phyloP scores from a whole-genome alignment of 2,329 filamentous ascomycete species.

The Botrytis galanthina region DNA sequence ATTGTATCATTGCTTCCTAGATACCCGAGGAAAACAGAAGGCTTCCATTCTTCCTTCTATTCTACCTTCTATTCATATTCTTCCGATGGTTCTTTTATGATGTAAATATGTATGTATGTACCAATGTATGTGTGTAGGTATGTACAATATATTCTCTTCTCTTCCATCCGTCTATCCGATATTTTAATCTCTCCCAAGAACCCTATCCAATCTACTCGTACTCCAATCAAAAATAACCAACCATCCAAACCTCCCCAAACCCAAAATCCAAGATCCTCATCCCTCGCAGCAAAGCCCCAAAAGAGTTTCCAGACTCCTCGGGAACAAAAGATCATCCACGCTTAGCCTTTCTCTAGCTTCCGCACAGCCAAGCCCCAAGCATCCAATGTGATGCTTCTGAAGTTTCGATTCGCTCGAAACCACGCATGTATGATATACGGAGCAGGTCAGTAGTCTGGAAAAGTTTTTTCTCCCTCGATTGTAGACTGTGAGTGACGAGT shows the following conservation, averaged over 20 bases:
- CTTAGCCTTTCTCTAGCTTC: neutral
- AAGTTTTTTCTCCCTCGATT: neutral
- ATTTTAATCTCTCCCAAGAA: neutral
- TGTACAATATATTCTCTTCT: neutral
- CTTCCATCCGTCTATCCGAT: neutral
- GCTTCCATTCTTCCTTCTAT: neutral
- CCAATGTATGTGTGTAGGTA: neutral
- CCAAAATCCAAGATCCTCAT: neutral
- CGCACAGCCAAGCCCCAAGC: neutral
- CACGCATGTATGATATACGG: neutral
- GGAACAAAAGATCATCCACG: neutral
- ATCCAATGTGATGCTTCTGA: neutral
- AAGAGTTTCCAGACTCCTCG: neutral
- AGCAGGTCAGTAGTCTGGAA: neutral
- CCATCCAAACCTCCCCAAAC: neutral
- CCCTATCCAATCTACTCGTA: too few relatives aligned
- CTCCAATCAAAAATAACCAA: neutral
- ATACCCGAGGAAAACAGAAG: neutral
- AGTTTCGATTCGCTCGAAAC: neutral
- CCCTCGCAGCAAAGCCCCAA: too few relatives aligned
- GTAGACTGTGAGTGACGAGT: neutral
- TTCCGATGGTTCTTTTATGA: neutral
- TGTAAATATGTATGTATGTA: neutral
- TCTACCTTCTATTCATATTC: neutral
- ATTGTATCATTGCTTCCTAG: neutral